Evolutionary conservation across 495 filamentous ascomycete species (phyloP).

Genomic region (Penicillium longicatenatum): DNA sequence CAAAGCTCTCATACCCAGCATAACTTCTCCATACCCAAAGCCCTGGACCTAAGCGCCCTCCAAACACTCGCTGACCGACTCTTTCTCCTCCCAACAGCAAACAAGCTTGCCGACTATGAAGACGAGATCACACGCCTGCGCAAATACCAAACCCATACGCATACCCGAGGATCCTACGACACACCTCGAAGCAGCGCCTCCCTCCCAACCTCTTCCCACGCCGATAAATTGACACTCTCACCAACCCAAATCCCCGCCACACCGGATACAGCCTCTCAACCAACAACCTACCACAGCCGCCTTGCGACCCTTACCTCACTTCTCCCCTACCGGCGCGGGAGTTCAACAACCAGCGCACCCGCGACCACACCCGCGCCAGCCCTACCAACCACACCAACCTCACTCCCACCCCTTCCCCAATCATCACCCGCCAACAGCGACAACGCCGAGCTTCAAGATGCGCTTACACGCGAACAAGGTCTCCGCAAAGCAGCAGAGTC

Average conservation of each 20-base stretch:
- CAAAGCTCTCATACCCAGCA: background rate
- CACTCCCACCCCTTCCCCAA: constrained; percentile 19
- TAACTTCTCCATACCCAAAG: background rate
- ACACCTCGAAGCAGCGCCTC: constrained; percentile 34
- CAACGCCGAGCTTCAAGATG: constrained; percentile 64
- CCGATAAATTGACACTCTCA: constrained; percentile 26
- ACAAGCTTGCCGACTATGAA: constrained; percentile 93
- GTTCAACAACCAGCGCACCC: constrained; percentile 33
- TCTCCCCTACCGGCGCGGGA: constrained; percentile 60
- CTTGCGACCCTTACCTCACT: constrained; percentile 66
- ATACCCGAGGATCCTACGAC: constrained; percentile 16
- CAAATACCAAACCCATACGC: constrained; percentile 31
- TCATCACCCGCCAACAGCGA: constrained; percentile 28
- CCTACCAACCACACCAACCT: constrained; percentile 28
- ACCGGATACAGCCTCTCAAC: constrained; percentile 38
- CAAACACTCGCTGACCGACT: constrained; percentile 11
- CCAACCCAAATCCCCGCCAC: constrained; percentile 19
- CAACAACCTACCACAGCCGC: constrained; percentile 37
- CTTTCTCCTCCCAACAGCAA: constrained; percentile 42
- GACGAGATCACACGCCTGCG: constrained; percentile 76
- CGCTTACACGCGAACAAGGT: constrained; percentile 67
- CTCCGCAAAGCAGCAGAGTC: constrained; percentile 76
- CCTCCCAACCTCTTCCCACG: constrained; percentile 33
- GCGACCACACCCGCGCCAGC: constrained; percentile 36
- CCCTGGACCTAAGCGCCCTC: background rate